phyloP scores from a whole-genome alignment of 768 basidiomycete genomes.

The Macrolepiota fuliginosa region DNA sequence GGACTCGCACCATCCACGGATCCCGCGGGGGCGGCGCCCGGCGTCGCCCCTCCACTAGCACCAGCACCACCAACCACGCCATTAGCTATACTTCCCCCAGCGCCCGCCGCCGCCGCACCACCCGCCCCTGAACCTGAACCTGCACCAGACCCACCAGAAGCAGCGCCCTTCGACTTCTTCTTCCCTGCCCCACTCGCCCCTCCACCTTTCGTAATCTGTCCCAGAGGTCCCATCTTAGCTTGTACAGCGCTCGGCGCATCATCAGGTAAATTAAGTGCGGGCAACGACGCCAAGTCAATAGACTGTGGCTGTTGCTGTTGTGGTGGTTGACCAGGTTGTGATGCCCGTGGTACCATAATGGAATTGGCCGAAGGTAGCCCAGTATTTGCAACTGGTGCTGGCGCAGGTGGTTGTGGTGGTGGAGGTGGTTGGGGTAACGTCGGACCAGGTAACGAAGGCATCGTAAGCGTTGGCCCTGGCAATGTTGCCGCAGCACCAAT shows the following conservation, averaged over 20 bases:
- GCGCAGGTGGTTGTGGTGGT: conserved; percentile 2
- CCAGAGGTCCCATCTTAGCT: conserved; percentile 75
- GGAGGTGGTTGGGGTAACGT: conserved; percentile 16
- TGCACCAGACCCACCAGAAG: conserved; percentile 21
- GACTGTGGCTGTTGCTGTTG: conserved; percentile 6
- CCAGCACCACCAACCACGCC: conserved; percentile 14
- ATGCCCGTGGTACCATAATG: conserved; percentile 16
- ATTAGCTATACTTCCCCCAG: too few relatives aligned
- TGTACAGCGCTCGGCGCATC: conserved; percentile 58
- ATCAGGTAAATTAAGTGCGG: conserved; percentile 52
- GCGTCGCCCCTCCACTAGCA: conserved; percentile 15
- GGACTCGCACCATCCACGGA: conserved; percentile 12
- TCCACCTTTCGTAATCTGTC: conserved; percentile 63
- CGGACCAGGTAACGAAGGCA: conserved; percentile 21
- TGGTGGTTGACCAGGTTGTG: conserved; percentile 14
- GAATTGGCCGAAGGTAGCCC: conserved; percentile 8
- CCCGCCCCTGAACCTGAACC: conserved; percentile 17
- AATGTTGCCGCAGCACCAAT: neutral
- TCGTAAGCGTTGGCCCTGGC: conserved; percentile 5
- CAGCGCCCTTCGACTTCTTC: conserved; percentile 51
- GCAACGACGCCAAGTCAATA: conserved; percentile 6
- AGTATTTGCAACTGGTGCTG: conserved; percentile 9
- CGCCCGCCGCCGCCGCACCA: too few relatives aligned
- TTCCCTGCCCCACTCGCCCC: conserved; percentile 34
- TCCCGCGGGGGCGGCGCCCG: neutral